Evolutionary conservation across 345 rosid genomes (phyloP), one percentile per base, ranked within the genome.

Genomic region (Camelina laxa): DNA sequence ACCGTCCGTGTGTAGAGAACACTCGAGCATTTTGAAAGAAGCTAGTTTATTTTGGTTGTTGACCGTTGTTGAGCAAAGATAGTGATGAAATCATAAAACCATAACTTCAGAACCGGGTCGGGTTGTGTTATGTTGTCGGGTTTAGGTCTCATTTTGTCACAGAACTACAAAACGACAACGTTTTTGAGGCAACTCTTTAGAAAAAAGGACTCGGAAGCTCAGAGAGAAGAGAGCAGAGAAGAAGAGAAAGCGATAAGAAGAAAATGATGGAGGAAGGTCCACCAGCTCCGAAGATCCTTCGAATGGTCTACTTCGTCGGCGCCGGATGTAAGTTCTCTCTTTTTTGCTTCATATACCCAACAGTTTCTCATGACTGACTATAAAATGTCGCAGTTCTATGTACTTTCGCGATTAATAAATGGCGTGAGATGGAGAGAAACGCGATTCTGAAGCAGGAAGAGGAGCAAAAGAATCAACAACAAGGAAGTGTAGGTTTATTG

Each of bases 1-100:
- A 91, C 91, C 87, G 61, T 84, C 16, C 89, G 90, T 0, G 93
- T 89, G 56, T 88, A 89, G 73, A 89, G 80, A 53, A 91, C 93
- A 33, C 92, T 82, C 10, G 88, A 80, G 82, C 93, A 88, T 56
- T 83, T 72, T 1, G 89, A 82, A 55, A 87, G 90, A 69, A 89
- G 90, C 41, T 75, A 57, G 66, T 88, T 87, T 81, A 91, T 86
- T 78, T 44, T 15, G 14, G 44, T 13, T 88, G 91, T 89, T 36
- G 3, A 4, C 5, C 4, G 30, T 27, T 27, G 30, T 27, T 27
- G 44, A 11, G 44, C 44, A 39, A 6, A 27, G 35, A 31, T 31
- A n/a, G 15, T 39, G 44, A 39, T 39, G 13, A 36, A 27, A 27
- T 27, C 30, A 27, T 27, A 27, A 27, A 27, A 27, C 30, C 5